Evolutionary conservation across 202 grass and related monocot genomes (phyloP).

Genomic region (Carex sylvatica): DNA sequence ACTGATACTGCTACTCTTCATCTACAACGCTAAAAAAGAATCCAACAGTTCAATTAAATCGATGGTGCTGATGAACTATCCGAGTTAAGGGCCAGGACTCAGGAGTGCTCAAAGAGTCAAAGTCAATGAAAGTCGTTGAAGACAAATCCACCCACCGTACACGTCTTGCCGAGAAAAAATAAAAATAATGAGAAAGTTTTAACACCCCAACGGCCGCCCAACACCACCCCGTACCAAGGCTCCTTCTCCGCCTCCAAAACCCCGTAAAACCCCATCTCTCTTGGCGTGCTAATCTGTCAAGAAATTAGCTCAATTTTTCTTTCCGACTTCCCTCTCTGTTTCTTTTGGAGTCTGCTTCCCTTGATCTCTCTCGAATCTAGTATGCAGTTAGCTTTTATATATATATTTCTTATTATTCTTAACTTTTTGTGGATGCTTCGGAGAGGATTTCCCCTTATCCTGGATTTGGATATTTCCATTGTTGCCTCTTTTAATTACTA

Average conservation of each 20-base stretch:
- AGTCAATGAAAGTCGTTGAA: not conserved
- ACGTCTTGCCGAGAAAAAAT: not conserved
- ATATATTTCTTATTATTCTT: not conserved
- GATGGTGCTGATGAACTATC: not conserved
- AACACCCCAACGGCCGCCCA: not conserved
- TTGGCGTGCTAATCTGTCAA: not conserved
- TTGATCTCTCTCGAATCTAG: not conserved
- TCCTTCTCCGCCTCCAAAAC: constrained; percentile 17
- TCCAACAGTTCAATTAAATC: not conserved
- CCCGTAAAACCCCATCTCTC: not conserved
- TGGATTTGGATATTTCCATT: not conserved
- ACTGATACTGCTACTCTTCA: not conserved
- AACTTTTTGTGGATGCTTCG: not conserved
- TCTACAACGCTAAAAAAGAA: not conserved
- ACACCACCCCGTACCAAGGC: too few relatives aligned
- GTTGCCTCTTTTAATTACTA: not conserved
- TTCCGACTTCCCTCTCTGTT: not conserved
- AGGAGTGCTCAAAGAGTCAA: not conserved
- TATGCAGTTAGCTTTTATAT: not conserved
- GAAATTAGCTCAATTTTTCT: not conserved
- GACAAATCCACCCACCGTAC: not conserved
- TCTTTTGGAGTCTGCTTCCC: not conserved
- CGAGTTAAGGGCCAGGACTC: not conserved
- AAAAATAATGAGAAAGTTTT: too few relatives aligned
- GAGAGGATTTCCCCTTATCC: not conserved